Conservation (phyloP, 495 filamentous ascomycete genomes). For the Hypoxylon crocopeplum region DNA sequence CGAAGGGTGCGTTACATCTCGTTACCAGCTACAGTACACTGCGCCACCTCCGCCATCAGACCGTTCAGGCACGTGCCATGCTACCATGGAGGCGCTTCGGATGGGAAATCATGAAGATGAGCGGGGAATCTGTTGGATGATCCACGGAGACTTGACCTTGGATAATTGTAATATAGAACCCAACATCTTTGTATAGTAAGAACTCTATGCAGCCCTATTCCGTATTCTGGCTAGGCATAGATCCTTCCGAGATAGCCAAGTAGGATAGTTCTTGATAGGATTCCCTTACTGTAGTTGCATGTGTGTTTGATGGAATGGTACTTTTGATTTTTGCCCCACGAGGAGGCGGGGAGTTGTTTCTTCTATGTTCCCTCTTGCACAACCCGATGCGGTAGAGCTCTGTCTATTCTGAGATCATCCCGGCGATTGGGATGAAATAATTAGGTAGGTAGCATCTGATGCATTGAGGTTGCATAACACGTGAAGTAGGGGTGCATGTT, state of each 20-base stretch:
- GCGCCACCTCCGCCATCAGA: constrained; percentile 17
- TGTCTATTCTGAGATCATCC: constrained; percentile 14
- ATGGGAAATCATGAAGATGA: no score
- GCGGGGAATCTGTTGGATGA: constrained; percentile 3
- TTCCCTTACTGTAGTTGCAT: no score
- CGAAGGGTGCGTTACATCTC: constrained; percentile 4
- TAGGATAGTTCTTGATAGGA: no score
- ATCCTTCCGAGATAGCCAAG: no score
- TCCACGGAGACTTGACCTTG: not conserved
- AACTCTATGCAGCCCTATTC: no score
- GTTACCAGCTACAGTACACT: not conserved
- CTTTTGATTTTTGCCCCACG: not conserved
- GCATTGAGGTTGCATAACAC: not conserved
- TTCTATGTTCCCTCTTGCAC: not conserved
- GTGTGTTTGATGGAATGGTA: no score
- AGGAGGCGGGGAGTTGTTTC: not conserved
- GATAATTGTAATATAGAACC: not conserved
- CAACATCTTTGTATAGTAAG: not conserved
- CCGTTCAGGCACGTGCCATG: constrained; percentile 1
- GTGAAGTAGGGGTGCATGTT: constrained; percentile 3
- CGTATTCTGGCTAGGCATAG: no score
- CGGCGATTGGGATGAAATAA: not conserved
- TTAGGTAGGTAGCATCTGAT: constrained; percentile 11
- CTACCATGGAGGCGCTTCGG: no score
- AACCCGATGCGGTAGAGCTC: not conserved